These are phyloP conservation scores for Cystofilobasidium ferigula DNA, from an alignment of 768 basidiomycete genomes.

Conservation along the genomic window DNA sequence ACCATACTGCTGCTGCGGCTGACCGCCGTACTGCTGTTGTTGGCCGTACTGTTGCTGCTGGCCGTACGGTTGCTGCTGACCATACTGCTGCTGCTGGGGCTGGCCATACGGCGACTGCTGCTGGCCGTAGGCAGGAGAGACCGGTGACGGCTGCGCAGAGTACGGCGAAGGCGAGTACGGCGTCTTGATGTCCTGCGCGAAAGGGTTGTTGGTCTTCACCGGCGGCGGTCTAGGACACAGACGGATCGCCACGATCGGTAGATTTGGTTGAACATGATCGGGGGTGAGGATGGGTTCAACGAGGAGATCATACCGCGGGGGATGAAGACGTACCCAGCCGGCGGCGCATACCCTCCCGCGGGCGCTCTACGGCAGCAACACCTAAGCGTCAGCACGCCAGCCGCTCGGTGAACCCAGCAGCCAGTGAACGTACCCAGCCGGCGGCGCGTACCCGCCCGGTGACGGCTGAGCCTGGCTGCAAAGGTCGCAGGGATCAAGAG, in stretches of 20 bases:
- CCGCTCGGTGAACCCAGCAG: too few relatives aligned
- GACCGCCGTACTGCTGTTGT: conserved; percentile 8
- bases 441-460: neutral
- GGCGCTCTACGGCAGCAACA: too few relatives aligned
- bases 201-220: neutral
- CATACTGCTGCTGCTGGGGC: conserved; percentile 16
- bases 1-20: conserved; percentile 15
- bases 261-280: too few relatives aligned
- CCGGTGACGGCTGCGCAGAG: conserved; percentile 1
- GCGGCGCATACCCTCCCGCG: neutral
- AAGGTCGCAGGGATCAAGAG: neutral
- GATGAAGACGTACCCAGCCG: neutral
- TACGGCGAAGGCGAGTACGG: neutral
- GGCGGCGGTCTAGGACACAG: neutral
- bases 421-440: too few relatives aligned
- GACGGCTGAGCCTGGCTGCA: neutral
- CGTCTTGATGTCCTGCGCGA: neutral
- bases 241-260: too few relatives aligned
- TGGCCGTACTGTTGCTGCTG: conserved; percentile 19
- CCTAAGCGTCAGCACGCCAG: too few relatives aligned
- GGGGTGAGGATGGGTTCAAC: too few relatives aligned
- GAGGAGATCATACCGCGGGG: too few relatives aligned
- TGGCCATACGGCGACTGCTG: conserved; percentile 25
- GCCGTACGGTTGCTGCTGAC: conserved; percentile 8
- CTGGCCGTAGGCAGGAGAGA: conserved; percentile 1